Conservation (phyloP, 345 rosid species). For the Pugionium cornutum region DNA sequence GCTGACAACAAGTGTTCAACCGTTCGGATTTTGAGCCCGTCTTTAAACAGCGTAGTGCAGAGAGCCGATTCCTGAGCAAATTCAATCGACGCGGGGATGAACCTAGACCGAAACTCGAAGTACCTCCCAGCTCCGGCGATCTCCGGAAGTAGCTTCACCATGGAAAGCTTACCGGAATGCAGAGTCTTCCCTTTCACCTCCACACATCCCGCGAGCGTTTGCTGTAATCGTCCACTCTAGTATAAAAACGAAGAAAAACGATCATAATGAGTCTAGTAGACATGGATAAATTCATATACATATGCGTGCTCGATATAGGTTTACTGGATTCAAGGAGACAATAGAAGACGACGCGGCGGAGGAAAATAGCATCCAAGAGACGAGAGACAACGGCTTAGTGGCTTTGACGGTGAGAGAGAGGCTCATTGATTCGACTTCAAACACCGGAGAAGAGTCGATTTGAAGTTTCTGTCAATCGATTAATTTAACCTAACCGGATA, state of each 20-base stretch:
- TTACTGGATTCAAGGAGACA: conserved; percentile 29
- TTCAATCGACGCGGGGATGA: conserved; percentile 67
- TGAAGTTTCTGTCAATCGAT: neutral
- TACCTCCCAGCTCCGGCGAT: conserved; percentile 69
- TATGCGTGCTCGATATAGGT: neutral
- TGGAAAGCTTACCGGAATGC: conserved; percentile 72
- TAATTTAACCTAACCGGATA: neutral
- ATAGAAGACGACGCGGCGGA: conserved; percentile 16
- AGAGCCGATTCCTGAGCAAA: conserved; percentile 60
- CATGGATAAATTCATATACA: neutral
- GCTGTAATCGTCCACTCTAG: conserved; percentile 75
- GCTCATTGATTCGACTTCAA: conserved; percentile 38
- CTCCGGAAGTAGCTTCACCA: conserved; percentile 63
- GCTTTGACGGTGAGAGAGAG: conserved; percentile 45
- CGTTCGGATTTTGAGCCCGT: conserved; percentile 57
- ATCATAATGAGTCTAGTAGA: neutral
- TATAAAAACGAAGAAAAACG: neutral
- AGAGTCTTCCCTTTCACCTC: conserved; percentile 56
- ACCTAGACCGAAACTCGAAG: conserved; percentile 54
- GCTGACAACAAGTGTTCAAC: conserved; percentile 91
- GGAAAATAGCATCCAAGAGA: conserved; percentile 58
- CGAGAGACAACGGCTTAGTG: conserved; percentile 50
- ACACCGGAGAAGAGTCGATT: conserved; percentile 5
- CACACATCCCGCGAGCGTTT: conserved; percentile 60
- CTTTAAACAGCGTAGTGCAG: conserved; percentile 69